Conservation (phyloP, 2,329 filamentous ascomycete species). For the Pseudogymnoascus sp. region DNA sequence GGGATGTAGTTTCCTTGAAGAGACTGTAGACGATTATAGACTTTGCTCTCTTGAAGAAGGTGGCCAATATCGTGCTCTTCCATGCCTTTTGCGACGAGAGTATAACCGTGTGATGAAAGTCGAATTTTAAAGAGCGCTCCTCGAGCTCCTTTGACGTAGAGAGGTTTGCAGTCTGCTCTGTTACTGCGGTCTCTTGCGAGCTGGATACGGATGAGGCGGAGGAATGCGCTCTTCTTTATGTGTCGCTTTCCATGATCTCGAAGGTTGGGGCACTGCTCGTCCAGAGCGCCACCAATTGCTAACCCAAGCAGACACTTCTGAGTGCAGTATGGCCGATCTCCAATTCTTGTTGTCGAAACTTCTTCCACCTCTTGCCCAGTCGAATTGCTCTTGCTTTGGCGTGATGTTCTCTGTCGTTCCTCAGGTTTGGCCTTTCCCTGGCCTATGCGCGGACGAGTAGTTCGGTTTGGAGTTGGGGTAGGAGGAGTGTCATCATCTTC, state of each 20-base stretch:
- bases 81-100: background rate
- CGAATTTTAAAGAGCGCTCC: conserved; percentile 25
- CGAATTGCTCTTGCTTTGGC: background rate
- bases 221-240: conserved; percentile 1
- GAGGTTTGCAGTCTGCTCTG: conserved; percentile 15
- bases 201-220: conserved; percentile 4
- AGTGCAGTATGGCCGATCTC: conserved; percentile 24
- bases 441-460: background rate
- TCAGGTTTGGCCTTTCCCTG: background rate
- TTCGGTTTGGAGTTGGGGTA: conserved; percentile 3
- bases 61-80: background rate
- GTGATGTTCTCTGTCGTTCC: background rate
- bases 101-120: conserved; percentile 20
- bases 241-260: conserved; percentile 16
- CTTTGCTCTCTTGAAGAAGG: background rate
- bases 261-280: conserved; percentile 26
- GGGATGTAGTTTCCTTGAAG: conserved; percentile 14
- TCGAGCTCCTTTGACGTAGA: conserved; percentile 22
- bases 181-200: conserved; percentile 8
- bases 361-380: background rate
- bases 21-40: background rate
- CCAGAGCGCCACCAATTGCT: conserved; percentile 17
- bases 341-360: conserved; percentile 14
- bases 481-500: conserved; percentile 6
- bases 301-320: conserved; percentile 24